Conservation (phyloP, 2,329 filamentous ascomycete genomes). For the Talaromyces islandicus region DNA sequence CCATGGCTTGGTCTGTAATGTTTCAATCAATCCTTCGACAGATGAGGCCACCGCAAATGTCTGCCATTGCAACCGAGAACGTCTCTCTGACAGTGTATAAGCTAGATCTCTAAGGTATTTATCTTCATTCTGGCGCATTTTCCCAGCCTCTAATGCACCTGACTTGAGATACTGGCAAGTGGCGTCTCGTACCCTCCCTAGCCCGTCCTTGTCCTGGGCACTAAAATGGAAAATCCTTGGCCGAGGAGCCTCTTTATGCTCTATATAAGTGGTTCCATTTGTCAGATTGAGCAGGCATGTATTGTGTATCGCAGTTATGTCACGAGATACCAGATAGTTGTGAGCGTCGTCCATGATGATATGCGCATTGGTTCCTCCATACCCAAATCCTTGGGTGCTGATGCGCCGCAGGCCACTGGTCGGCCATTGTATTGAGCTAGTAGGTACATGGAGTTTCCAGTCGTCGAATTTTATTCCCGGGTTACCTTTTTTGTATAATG, state of each 20-base stretch:
- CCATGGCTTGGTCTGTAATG: background rate
- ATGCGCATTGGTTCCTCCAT: slow-evolving; percentile 32
- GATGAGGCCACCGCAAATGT: background rate
- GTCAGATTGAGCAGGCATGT: background rate
- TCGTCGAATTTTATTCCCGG: slow-evolving; percentile 30
- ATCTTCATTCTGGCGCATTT: background rate
- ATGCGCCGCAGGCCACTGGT: background rate
- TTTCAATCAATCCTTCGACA: background rate
- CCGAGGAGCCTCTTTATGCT: background rate
- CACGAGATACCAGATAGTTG: background rate
- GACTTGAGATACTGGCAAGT: background rate
- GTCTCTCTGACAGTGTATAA: slow-evolving; percentile 1
- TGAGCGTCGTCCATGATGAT: slow-evolving; percentile 14
- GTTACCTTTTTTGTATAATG: slow-evolving; percentile 38
- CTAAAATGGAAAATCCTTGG: background rate
- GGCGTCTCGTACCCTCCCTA: background rate
- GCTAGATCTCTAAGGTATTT: slow-evolving; percentile 1
- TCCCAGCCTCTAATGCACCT: background rate
- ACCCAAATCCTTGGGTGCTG: slow-evolving; percentile 32
- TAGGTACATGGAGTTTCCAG: slow-evolving; percentile 1
- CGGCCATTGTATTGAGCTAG: background rate
- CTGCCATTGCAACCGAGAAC: slow-evolving; percentile 6
- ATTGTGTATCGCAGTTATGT: background rate
- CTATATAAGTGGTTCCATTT: background rate
- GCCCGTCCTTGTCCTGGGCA: slow-evolving; percentile 1